Evolutionary conservation across 2,329 filamentous ascomycete genomes (phyloP).

Genomic region (Lasiodiplodia sp.): DNA sequence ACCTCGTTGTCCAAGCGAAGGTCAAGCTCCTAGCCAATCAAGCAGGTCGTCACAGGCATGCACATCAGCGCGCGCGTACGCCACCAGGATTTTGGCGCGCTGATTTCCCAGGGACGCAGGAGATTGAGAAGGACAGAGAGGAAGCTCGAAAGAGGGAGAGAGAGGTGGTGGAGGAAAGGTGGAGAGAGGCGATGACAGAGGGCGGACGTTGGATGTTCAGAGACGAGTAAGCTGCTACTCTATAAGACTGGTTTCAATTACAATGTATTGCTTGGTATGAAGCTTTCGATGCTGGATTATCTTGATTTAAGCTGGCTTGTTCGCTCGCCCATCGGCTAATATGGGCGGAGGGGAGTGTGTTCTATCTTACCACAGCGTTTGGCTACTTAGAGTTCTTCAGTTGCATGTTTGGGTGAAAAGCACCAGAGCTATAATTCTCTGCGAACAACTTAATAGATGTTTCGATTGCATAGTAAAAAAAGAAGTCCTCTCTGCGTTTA

Average conservation of each 20-base stretch:
- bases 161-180: slow-evolving; percentile 73
- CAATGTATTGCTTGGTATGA: not conserved
- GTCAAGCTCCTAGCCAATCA: slow-evolving; percentile 75
- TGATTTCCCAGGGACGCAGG: slow-evolving; percentile 90
- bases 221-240: slow-evolving; percentile 67
- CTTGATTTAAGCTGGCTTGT: not conserved
- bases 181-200: slow-evolving; percentile 80
- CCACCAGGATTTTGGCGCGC: slow-evolving; percentile 91
- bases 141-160: slow-evolving; percentile 70
- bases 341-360: not conserved
- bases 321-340: not conserved
- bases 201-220: slow-evolving; percentile 81
- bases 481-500: too few species aligned
- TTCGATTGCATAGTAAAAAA: too few species aligned
- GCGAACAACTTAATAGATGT: not conserved
- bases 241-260: not conserved
- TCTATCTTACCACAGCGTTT: not conserved
- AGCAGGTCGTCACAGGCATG: slow-evolving; percentile 78
- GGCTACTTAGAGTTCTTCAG: not conserved
- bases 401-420: not conserved
- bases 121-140: slow-evolving; percentile 70
- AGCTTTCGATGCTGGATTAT: not conserved
- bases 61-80: slow-evolving; percentile 72
- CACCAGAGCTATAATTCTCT: not conserved
- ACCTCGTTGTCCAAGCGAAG: slow-evolving; percentile 77